Evolutionary conservation across 179 eudicot species (phyloP), one percentile per base, ranked within the genome.

Genomic region (Beta macrorhiza): DNA sequence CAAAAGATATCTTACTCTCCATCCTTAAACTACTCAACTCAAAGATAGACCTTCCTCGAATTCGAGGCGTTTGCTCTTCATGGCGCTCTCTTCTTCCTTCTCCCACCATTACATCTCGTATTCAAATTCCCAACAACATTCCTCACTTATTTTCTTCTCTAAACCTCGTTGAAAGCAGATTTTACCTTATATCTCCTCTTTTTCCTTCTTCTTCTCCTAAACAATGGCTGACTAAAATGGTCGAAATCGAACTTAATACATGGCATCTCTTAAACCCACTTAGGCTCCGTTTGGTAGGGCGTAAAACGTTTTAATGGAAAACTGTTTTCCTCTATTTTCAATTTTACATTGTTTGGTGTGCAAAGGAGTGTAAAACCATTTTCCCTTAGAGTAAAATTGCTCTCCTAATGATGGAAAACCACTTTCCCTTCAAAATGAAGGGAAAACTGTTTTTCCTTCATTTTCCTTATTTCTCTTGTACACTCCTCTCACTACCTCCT

Each of bases 241-340:
- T 11, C 12, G 71, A 77, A n/a, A 19, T 22, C 1, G 69, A 14
- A 71, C 3, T n/a, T 5, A 62, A 45, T 5, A 77, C 47, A 45
- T 64, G 79, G 57, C 49, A 77, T 3, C 19, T 47, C 12, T 20
- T 61, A 14, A 77, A 77, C 71, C 79, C 79, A 7, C 55, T 77
- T 25, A 25, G 25, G 25, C 25, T 25, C 25, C 25, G 25, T 25
- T 25, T 25, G 25, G 25, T 25, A 25, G 25, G 25, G 25, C 25
- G 25, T 25, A 25, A 25, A 25, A 25, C 25, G 25, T 25, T 25
- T 25, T 25, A 25, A 25, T 25, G 25, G 25, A 25, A 25, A 25
- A 25, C 25, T 25, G 25, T 25, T 25, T 25, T 25, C 25, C 25
- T 25, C 25, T 25, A 25, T 25, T 25, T 25, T 25, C 25, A 25